These are phyloP conservation scores for Tylopilus sp. DNA, from an alignment of 1,284 basidiomycete species.

Conservation along the genomic window DNA sequence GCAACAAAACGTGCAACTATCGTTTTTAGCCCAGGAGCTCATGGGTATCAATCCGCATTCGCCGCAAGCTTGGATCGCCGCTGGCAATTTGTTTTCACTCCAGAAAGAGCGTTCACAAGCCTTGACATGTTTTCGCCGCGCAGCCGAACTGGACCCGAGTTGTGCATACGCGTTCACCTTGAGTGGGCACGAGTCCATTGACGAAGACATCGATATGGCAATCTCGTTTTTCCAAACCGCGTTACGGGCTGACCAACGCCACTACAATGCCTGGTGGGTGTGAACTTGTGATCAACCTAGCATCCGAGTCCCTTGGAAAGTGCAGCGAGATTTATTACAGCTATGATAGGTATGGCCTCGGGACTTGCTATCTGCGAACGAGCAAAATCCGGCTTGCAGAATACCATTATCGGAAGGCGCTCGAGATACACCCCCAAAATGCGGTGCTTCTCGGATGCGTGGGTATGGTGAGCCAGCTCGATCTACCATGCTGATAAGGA, in stretches of 20 bases:
- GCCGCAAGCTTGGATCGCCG: slow-evolving; percentile 90
- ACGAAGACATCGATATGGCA: slow-evolving; percentile 89
- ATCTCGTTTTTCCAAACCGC: slow-evolving; percentile 87
- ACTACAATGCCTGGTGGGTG: slow-evolving; percentile 92
- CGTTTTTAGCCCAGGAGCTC: slow-evolving; percentile 87
- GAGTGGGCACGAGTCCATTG: slow-evolving; percentile 90
- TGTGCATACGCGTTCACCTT: slow-evolving; percentile 92
- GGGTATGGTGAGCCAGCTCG: slow-evolving; percentile 62
- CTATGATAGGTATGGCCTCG: slow-evolving; percentile 84
- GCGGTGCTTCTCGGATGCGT: slow-evolving; percentile 88
- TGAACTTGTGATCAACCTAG: slow-evolving; percentile 5
- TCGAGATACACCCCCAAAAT: slow-evolving; percentile 87
- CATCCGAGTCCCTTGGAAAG: neutral
- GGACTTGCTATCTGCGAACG: slow-evolving; percentile 88
- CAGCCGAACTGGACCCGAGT: slow-evolving; percentile 76
- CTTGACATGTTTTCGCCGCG: slow-evolving; percentile 86
- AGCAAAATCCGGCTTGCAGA: slow-evolving; percentile 88
- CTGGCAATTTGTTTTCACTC: slow-evolving; percentile 89
- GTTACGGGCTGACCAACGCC: slow-evolving; percentile 80
- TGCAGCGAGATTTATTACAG: slow-evolving; percentile 28
- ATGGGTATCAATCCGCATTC: slow-evolving; percentile 77
- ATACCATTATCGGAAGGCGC: slow-evolving; percentile 89
- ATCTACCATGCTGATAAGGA: slow-evolving; percentile 23
- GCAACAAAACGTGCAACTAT: slow-evolving; percentile 74
- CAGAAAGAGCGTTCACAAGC: slow-evolving; percentile 90